These are phyloP conservation scores for Penicilliopsis zonata DNA, from an alignment of 495 filamentous ascomycete genomes.

Conservation along the genomic window DNA sequence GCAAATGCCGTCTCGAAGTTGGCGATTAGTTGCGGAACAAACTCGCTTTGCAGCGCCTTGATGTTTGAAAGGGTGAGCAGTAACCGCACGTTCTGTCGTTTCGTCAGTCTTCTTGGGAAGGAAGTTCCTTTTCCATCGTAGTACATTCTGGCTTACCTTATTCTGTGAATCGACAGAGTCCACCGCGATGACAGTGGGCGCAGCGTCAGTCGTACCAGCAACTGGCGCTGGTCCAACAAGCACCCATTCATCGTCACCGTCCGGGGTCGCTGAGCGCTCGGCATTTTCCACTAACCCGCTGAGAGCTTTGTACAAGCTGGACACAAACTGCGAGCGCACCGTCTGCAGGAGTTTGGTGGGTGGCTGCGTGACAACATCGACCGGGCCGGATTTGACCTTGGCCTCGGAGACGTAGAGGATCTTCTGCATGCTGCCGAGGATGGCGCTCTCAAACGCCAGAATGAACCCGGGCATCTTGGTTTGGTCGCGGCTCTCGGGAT, in stretches of 20 bases:
- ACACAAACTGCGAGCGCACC: conserved; percentile 79
- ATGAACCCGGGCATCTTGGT: conserved; percentile 86
- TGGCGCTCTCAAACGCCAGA: conserved; percentile 60
- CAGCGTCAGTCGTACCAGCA: conserved; percentile 18
- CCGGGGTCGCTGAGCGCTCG: conserved; percentile 50
- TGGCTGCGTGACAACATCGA: conserved; percentile 70
- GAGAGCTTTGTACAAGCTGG: conserved; percentile 79
- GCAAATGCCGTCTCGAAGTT: conserved; percentile 86
- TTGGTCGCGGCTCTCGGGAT: conserved; percentile 63
- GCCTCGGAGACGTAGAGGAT: conserved; percentile 87
- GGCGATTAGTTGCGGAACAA: conserved; percentile 69
- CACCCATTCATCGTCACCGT: conserved; percentile 46
- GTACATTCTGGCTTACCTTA: conserved; percentile 63
- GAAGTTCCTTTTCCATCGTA: too few relatives aligned
- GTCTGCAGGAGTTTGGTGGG: conserved; percentile 72
- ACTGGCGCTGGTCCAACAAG: conserved; percentile 14
- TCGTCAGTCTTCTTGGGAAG: too few relatives aligned
- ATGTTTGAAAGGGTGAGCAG: conserved; percentile 89
- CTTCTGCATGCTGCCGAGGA: conserved; percentile 79
- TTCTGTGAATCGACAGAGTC: conserved; percentile 55
- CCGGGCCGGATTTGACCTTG: conserved; percentile 49
- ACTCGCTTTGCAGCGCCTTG: conserved; percentile 58
- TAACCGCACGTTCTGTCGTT: conserved; percentile 76
- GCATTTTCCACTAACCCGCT: conserved; percentile 95
- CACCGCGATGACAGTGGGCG: conserved; percentile 25